Evolutionary conservation across 139 green algal species (phyloP).

Genomic region (Chlorella sp.): DNA sequence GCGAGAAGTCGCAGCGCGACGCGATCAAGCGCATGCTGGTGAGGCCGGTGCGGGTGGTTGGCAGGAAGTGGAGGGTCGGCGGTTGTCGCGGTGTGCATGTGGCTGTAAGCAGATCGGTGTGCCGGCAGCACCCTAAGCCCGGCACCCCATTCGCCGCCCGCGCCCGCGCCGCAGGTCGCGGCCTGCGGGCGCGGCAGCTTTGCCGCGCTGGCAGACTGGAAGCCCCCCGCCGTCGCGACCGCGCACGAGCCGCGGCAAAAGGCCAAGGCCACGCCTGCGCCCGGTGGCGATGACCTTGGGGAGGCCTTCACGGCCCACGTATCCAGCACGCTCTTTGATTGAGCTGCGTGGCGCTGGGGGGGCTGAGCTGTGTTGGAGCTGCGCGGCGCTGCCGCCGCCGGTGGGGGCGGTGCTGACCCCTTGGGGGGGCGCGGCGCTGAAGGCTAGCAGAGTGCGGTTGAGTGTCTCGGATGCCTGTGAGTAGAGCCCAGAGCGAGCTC

Average conservation of each 20-base stretch:
- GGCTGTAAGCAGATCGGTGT: no score
- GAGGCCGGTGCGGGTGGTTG: not conserved
- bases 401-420: no score
- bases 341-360: not conserved
- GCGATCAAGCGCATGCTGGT: slow-evolving; percentile 69
- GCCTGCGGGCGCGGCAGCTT: slow-evolving; percentile 38
- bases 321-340: slow-evolving; percentile 22
- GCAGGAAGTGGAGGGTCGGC: not conserved
- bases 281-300: slow-evolving; percentile 10
- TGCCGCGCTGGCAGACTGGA: slow-evolving; percentile 49
- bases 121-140: no score
- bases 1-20: slow-evolving; percentile 75
- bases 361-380: no score
- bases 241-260: slow-evolving; percentile 34
- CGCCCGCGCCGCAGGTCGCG: slow-evolving; percentile 28
- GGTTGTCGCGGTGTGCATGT: no score
- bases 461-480: no score
- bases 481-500: no score
- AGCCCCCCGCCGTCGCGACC: slow-evolving; percentile 41
- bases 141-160: no score
- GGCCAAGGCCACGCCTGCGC: not conserved
- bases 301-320: slow-evolving; percentile 18
- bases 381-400: no score
- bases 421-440: no score
- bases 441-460: no score